Evolutionary conservation across 2,329 filamentous ascomycete genomes (phyloP).

Genomic region (Pestalotiopsis sp.): DNA sequence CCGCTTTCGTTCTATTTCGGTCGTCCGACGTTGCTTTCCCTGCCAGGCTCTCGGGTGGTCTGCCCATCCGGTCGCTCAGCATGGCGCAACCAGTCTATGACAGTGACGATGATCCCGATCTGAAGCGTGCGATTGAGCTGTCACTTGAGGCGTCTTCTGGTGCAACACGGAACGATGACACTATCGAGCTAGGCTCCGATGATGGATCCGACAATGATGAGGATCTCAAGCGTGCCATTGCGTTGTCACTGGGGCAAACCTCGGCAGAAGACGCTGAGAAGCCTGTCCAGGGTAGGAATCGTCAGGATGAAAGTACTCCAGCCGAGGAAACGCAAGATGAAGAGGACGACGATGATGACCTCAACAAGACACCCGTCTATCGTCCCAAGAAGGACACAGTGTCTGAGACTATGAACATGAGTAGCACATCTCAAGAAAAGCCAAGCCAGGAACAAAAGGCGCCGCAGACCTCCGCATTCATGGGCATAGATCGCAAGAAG

Average conservation of each 20-base stretch:
- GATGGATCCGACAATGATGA: conserved; percentile 22
- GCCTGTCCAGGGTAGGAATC: conserved; percentile 26
- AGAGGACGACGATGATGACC: conserved; percentile 19
- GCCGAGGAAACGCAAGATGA: conserved; percentile 19
- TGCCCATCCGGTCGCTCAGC: too few relatives aligned
- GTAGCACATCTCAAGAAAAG: conserved; percentile 1
- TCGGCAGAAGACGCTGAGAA: background rate
- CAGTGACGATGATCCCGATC: conserved; percentile 58
- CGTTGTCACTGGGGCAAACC: background rate
- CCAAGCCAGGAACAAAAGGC: background rate
- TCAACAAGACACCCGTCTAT: conserved; percentile 19
- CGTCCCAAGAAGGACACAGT: background rate
- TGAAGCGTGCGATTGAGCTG: conserved; percentile 63
- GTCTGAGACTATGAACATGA: background rate
- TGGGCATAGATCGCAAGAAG: conserved; percentile 71
- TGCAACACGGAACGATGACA: conserved; percentile 15
- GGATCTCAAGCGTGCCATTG: conserved; percentile 1
- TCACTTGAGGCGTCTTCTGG: conserved; percentile 42
- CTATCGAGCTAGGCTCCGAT: conserved; percentile 35
- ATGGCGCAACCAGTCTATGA: conserved; percentile 20
- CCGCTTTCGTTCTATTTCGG: background rate
- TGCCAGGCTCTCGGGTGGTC: background rate
- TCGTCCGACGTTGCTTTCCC: background rate
- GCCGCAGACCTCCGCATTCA: conserved; percentile 27
- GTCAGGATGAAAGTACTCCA: conserved; percentile 23